phyloP scores from a whole-genome alignment of 345 rosid species.

The Gossypium australe region DNA sequence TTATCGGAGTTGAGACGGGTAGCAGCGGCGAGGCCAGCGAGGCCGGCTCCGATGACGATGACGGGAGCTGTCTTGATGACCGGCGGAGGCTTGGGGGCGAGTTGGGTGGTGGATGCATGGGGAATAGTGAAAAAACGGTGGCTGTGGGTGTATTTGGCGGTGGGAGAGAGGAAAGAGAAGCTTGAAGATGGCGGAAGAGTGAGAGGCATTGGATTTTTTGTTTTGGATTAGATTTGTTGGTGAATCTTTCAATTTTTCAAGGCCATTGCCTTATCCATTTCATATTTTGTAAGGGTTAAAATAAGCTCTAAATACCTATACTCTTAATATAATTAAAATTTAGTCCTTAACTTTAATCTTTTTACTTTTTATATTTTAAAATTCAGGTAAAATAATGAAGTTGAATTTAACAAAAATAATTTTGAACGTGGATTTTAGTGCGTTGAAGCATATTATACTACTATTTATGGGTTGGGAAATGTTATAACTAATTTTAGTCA shows the following conservation, averaged over 20 bases:
- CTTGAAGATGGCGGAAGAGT: not conserved
- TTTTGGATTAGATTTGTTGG: not conserved
- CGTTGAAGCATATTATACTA: fast-evolving
- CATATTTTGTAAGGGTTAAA: not conserved
- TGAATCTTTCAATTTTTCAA: not conserved
- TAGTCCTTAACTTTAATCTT: too few species aligned
- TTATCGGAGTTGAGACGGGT: conserved; percentile 46
- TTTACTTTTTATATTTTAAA: too few species aligned
- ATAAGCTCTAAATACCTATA: too few species aligned
- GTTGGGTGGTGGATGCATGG: conserved; percentile 11
- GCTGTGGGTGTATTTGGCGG: not conserved
- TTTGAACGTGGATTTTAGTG: fast-evolving
- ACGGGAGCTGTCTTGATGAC: conserved; percentile 31
- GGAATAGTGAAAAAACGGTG: conserved; percentile 13
- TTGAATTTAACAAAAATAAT: too few species aligned
- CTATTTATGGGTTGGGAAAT: fast-evolving
- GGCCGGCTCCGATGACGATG: conserved; percentile 77
- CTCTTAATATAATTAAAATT: too few species aligned
- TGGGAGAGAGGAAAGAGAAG: conserved; percentile 13
- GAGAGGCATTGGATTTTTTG: conserved; percentile 25
- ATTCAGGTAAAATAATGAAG: too few species aligned
- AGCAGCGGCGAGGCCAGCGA: conserved; percentile 89
- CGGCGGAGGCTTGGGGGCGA: conserved; percentile 10
- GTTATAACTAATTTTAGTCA: fast-evolving
- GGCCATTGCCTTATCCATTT: not conserved